Base-by-base conservation (phyloP, 805 yeast species). In the Hanseniaspora thailandica region DNA sequence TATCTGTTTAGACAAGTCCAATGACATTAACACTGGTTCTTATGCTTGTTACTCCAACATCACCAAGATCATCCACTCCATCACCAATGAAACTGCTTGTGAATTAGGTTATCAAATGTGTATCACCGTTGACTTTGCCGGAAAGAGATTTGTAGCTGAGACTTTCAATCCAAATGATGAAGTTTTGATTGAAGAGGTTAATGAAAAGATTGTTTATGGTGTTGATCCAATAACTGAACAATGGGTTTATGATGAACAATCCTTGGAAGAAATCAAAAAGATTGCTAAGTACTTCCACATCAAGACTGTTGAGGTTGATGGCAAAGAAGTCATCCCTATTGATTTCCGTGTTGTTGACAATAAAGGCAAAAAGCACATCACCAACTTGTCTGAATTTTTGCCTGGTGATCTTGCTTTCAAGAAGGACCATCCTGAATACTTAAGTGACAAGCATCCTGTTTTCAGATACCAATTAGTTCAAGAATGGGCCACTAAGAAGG, bases 161-260 rank as follows among this genome's bases (percentile, higher is more conserved):
- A 86, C 96, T 13, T 96, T 96, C 12, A 95, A 90, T 43, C 98
- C 98, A 15, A 97, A 97, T 22, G 28, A 39, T 30, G 43, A 39
- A 25, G 46, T 41, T 20, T 39, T 45, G 26, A 47, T 39, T n/a
- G 31, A 9, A 26, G 41, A 40, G 5, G 12, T 20, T 23, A 13
- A 19, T 9, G 55, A 51, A 23, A 34, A 28, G 5, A 19, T 43
- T 26, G 45, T 39, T 23, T 50, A 50, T 44, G 89, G 87, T 19
- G 72, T 75, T 31, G 86, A 82, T 62, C 76, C 72, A 33, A 69
- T 69, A 1, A 71, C 77, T 46, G 96, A 96, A 55, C 95, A 95
- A n/a, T 50, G 54, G 51, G 71, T 74, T 34, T 67, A 72, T 40
- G 78, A 78, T 59, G 69, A 69, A 17, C 70, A 72, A 15, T 84